Conservation (phyloP, 257 asterid species). For the Przewalskia tangutica region DNA sequence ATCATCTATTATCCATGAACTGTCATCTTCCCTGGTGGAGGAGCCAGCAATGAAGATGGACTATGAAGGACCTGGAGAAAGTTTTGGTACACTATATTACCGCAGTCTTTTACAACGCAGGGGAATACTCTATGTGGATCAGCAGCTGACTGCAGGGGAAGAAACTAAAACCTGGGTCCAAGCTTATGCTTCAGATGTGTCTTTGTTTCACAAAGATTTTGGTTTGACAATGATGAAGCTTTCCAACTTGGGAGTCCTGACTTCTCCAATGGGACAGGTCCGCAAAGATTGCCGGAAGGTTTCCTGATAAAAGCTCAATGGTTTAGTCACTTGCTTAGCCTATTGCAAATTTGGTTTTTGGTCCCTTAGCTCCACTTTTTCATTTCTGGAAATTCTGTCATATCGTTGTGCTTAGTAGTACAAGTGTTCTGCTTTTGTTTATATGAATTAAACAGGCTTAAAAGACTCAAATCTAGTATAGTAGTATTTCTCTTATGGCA, state of each 20-base stretch:
- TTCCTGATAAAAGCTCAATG: slow-evolving; percentile 13
- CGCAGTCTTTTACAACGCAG: slow-evolving; percentile 53
- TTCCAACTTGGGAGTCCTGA: slow-evolving; percentile 36
- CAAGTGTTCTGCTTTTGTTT: neutral
- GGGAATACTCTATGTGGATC: slow-evolving; percentile 60
- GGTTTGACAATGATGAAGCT: slow-evolving; percentile 63
- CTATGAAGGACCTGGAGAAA: slow-evolving; percentile 54
- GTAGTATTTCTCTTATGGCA: neutral
- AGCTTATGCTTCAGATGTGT: slow-evolving; percentile 52
- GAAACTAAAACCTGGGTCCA: slow-evolving; percentile 50
- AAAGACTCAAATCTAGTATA: neutral
- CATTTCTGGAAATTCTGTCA: neutral
- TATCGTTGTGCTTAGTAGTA: neutral
- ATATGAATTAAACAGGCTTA: neutral
- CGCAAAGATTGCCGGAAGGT: slow-evolving; percentile 45
- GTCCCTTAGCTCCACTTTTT: neutral
- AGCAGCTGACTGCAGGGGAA: slow-evolving; percentile 50
- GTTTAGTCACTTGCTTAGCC: neutral
- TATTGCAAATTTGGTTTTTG: neutral
- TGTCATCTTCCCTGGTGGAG: slow-evolving; percentile 6
- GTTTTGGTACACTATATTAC: slow-evolving; percentile 53
- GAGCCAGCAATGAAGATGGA: slow-evolving; percentile 55
- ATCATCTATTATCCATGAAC: slow-evolving; percentile 5
- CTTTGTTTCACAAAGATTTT: slow-evolving; percentile 48
- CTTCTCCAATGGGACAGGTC: slow-evolving; percentile 45